These are phyloP conservation scores for Colletotrichum somersetense DNA, from an alignment of 2,329 filamentous ascomycete genomes.

Conservation along the genomic window DNA sequence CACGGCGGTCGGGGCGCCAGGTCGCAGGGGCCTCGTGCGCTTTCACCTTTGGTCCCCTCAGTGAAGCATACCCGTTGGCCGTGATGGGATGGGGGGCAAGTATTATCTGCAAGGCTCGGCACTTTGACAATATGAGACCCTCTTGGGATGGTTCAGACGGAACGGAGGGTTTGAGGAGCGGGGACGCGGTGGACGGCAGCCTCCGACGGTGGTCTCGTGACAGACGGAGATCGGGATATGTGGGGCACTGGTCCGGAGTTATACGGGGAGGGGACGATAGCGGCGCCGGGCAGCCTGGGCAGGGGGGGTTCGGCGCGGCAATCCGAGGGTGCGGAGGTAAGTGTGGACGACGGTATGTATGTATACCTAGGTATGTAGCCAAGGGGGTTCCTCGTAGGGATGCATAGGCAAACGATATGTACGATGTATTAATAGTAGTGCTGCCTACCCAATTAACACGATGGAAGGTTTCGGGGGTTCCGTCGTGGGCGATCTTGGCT, in stretches of 20 bases:
- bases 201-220: neutral
- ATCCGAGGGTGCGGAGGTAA: neutral
- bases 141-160: constrained; percentile 17
- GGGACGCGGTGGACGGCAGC: neutral
- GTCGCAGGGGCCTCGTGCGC: constrained; percentile 13
- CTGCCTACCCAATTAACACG: neutral
- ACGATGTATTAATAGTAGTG: too few relatives aligned
- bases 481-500: neutral
- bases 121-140: constrained; percentile 28
- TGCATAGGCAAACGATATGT: neutral
- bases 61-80: constrained; percentile 22
- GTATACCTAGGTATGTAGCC: neutral
- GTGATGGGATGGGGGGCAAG: constrained; percentile 7
- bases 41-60: neutral
- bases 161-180: neutral
- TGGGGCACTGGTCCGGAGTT: constrained; percentile 14
- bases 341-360: neutral
- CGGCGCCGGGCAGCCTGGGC: constrained; percentile 7
- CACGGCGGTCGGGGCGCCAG: constrained; percentile 27
- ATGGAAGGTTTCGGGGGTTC: neutral
- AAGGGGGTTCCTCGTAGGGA: neutral
- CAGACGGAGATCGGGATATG: constrained; percentile 13
- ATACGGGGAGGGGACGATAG: neutral
- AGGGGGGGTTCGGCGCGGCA: neutral
- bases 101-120: constrained; percentile 40